Evolutionary conservation across 2,329 filamentous ascomycete species (phyloP), one percentile per base, ranked within the genome.

Genomic region (Penicillium sp.): DNA sequence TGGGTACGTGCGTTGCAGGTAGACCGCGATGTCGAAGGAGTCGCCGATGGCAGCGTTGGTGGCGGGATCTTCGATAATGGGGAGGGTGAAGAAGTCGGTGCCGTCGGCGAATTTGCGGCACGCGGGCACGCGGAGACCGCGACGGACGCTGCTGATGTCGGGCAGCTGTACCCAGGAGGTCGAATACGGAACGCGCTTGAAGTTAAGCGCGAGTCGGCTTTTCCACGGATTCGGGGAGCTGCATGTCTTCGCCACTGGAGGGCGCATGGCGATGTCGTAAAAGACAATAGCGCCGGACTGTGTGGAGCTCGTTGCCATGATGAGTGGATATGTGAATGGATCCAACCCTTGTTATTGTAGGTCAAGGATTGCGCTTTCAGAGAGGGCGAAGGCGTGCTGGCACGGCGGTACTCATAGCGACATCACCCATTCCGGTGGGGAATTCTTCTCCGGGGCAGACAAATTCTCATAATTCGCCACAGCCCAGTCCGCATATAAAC

Each of bases 11-110:
- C 70, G 61, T 16, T 83, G 72, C 2, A 84, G 68, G 51, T 82
- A 77, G 17, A 74, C 60, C 5, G 81, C 81, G 44, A 84, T 84
- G 36, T 84, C 81, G 53, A 83, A 81, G 2, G 79, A 79, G 62
- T 85, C 81, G 4, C 81, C 81, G 2, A 83, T 39, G 0, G 67
- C 35, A 0, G 60, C 43, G 4, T 53, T 54, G 0, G 70, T 74
- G 13, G 52, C 39, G 0, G 65, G 57, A 35, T 83, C 76, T 1
- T 64, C 51, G 15, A 84, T 58, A 28, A 83, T 69, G 2, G 81
- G 81, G 0, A 84, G 70, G 2, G 81, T 85, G 60, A 71, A 71
- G 63, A 72, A 84, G 51, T 80, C 76, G 21, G 62, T 66, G 28
- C 79, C 79, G 50, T 83, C 74, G 46, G 68, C 68, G 40, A 75